Evolutionary conservation across 257 asterid genomes (phyloP).

Genomic region (Przewalskia tangutica): DNA sequence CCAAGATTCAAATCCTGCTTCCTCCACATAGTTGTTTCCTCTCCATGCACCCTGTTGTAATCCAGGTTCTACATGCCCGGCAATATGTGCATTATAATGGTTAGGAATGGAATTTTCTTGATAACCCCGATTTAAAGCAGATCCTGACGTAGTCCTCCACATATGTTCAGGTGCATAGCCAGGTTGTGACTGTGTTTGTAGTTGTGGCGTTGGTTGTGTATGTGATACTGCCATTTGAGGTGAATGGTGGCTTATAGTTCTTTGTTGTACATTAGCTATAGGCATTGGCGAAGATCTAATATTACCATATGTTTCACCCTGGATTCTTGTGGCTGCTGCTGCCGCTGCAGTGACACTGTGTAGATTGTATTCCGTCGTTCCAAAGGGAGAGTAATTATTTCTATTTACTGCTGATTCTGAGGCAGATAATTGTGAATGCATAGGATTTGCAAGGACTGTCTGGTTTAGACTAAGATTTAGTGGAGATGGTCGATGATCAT

Average conservation of each 20-base stretch:
- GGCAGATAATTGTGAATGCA: conserved; percentile 24
- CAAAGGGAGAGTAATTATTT: conserved; percentile 19
- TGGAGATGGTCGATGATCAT: conserved; percentile 23
- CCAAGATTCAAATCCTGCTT: conserved; percentile 49
- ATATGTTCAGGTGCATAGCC: conserved; percentile 22
- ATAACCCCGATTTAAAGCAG: not conserved
- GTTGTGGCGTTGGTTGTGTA: conserved; percentile 16
- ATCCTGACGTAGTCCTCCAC: not conserved
- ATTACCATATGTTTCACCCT: conserved; percentile 14
- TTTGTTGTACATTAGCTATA: not conserved
- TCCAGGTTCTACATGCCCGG: conserved; percentile 18
- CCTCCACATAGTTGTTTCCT: conserved; percentile 22
- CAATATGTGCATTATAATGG: conserved; percentile 19
- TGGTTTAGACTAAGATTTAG: conserved; percentile 20
- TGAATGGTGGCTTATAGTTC: not conserved
- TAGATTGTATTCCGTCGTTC: conserved; percentile 25
- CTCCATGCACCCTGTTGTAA: conserved; percentile 21
- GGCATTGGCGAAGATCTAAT: conserved; percentile 18
- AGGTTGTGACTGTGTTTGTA: conserved; percentile 13
- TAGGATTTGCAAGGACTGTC: conserved; percentile 10
- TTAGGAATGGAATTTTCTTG: conserved; percentile 27
- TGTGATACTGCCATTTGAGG: conserved; percentile 7
- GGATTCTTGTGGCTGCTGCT: conserved; percentile 7
- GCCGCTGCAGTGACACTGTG: conserved; percentile 6
- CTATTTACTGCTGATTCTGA: conserved; percentile 33